These are phyloP conservation scores for Rhodomyrtus psidioides DNA, from an alignment of 441 rosid genomes.

Conservation along the genomic window DNA sequence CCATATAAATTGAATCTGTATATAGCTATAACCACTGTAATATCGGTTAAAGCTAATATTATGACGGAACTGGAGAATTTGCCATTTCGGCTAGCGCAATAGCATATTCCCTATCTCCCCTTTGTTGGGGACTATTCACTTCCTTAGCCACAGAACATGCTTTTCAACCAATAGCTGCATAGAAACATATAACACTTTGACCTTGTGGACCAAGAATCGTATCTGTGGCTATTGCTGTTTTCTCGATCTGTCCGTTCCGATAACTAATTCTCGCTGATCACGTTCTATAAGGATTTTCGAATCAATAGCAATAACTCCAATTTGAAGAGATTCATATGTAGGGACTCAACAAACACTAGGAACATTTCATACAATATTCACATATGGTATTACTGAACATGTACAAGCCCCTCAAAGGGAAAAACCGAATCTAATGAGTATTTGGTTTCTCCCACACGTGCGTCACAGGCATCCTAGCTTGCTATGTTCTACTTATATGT, in stretches of 20 bases:
- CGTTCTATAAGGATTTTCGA: slow-evolving; percentile 2
- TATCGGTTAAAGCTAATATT: background rate
- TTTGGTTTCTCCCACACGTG: background rate
- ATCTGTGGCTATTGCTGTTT: background rate
- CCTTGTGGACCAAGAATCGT: background rate
- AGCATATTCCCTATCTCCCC: background rate
- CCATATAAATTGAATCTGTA: background rate
- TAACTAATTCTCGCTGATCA: background rate
- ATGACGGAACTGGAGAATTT: background rate
- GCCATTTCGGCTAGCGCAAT: background rate
- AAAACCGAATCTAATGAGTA: background rate
- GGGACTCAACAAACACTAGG: background rate
- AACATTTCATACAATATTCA: background rate
- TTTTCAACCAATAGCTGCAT: background rate
- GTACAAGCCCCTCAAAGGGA: background rate
- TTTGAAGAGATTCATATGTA: background rate
- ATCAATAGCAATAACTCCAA: slow-evolving; percentile 10
- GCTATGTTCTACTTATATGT: background rate
- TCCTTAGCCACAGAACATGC: background rate
- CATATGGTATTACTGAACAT: background rate
- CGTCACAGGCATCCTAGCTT: background rate
- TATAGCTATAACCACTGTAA: background rate
- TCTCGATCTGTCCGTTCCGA: background rate
- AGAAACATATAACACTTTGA: background rate
- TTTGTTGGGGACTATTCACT: background rate